A percentile compares a stretch with the other conserved stretches of the same genome.
These are phyloP conservation scores for Malus sylvestris DNA, from an alignment of 306 rosid species.

Conservation along the genomic window DNA sequence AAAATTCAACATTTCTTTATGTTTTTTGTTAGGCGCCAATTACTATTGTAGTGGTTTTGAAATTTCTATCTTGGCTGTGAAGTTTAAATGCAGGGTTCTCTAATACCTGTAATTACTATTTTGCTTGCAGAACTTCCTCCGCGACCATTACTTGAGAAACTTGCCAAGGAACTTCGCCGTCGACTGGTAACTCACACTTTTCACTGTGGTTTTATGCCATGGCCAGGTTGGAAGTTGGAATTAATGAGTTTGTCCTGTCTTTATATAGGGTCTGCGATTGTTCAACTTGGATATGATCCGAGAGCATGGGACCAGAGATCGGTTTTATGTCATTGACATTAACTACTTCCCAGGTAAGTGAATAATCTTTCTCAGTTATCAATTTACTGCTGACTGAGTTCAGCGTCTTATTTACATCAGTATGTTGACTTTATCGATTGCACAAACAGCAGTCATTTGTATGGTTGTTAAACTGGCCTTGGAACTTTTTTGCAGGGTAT, in stretches of 20 bases:
- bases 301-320: conserved; percentile 62
- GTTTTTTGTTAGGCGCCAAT: too few species aligned
- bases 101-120: conserved; percentile 14
- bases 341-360: conserved; percentile 86
- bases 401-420: neutral
- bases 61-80: conserved; percentile 2
- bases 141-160: conserved; percentile 77
- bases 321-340: conserved; percentile 78
- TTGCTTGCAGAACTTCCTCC: conserved; percentile 84
- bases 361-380: neutral
- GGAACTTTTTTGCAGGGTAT: conserved; percentile 47
- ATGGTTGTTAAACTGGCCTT: neutral
- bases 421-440: neutral
- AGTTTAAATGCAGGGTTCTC: neutral
- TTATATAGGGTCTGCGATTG: conserved; percentile 63
- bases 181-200: conserved; percentile 45
- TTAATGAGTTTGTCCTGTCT: neutral
- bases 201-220: neutral
- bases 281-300: conserved; percentile 89
- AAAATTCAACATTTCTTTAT: too few species aligned
- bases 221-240: neutral
- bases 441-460: neutral
- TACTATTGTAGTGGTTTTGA: neutral
- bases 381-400: neutral
- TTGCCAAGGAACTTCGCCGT: conserved; percentile 73